Evolutionary conservation across 2,329 filamentous ascomycete genomes (phyloP), one percentile per base, ranked within the genome.

Genomic region (Aspergillus ochraceoroseus): DNA sequence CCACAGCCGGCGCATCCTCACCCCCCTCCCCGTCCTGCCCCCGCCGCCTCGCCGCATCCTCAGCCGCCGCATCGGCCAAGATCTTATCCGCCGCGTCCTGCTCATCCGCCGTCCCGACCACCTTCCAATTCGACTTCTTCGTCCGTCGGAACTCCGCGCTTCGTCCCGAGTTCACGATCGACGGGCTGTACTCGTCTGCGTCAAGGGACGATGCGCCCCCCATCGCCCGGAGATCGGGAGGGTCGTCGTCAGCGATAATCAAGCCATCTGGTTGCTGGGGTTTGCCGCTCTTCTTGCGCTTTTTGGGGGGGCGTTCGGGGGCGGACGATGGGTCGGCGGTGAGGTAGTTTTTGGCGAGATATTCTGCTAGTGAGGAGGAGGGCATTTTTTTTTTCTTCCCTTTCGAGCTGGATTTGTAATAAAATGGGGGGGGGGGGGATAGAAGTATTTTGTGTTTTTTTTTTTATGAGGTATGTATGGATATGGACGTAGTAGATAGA

Each of bases 321-420:
- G 30, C 8, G 5, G 41, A n/a, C 4, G 54, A 44, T 1, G 59
- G 64, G 51, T 83, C 79, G 27, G 82, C 80, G 1, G 76, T 85
- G 34, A 98, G 81, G 63, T 98, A 98, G 64, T 88, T 92, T 48
- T 87, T 83, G 25, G 90, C 89, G 23, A 98, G 79, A 59, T 96
- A 98, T 58, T 82, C 80, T 43, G 87, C 82, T 51, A 95, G 76
- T 41, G 75, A 68, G 19, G 48, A 50, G 26, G 55, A 55, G 6
- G 70, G 73, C 76, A 82, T 82, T 46, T 34, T 55, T 4, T 22
- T 30, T 5, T 33, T 33, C 20, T 19, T 22, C 15, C 20, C 11
- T 20, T 12, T 5, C 17, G 13, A 5, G 6, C 9, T 6, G 29
- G 29, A 15, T 15, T n/a, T 31, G n/a, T 14, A n/a, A 13, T 8